phyloP scores from a whole-genome alignment of 163 green algal genomes.

The Chlorella variabilis region DNA sequence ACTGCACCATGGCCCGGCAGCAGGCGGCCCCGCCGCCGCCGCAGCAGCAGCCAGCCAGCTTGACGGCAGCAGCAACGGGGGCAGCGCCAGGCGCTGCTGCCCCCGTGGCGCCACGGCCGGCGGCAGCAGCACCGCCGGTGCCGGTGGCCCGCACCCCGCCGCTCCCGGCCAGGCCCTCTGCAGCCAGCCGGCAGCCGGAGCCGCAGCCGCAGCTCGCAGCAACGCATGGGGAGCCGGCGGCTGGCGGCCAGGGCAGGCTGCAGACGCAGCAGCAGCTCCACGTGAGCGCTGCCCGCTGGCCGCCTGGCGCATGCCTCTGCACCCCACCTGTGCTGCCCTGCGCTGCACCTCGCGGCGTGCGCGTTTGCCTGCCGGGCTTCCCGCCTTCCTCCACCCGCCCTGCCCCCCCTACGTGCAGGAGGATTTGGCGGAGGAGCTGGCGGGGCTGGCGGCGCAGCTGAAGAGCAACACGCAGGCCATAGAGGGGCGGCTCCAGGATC shows the following conservation, averaged over 20 bases:
- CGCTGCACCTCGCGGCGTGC: neutral
- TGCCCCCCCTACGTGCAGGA: slow-evolving; percentile 62
- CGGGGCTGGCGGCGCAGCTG: slow-evolving; percentile 66
- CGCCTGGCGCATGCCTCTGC: neutral
- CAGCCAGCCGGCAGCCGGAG: neutral
- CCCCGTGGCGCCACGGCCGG: neutral
- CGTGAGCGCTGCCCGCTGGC: neutral
- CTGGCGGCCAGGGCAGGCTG: neutral
- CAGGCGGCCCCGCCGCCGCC: too few relatives aligned
- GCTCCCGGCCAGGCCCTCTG: neutral
- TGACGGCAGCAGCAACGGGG: neutral
- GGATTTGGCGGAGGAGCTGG: slow-evolving; percentile 76
- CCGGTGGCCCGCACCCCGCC: slow-evolving; percentile 7
- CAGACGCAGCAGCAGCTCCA: slow-evolving; percentile 38
- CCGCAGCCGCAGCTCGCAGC: too few relatives aligned
- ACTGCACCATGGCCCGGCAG: slow-evolving; percentile 30
- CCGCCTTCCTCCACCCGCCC: neutral
- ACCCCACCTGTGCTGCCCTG: neutral
- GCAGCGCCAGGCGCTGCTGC: neutral
- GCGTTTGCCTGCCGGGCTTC: neutral
- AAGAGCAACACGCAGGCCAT: slow-evolving; percentile 72
- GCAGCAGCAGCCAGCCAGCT: neutral
- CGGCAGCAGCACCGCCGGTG: neutral
- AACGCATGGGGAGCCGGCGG: neutral
- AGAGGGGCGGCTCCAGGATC: slow-evolving; percentile 54